Evolutionary conservation across 1,284 basidiomycete species (phyloP).

Genomic region (Cryptococcus wingfieldii): DNA sequence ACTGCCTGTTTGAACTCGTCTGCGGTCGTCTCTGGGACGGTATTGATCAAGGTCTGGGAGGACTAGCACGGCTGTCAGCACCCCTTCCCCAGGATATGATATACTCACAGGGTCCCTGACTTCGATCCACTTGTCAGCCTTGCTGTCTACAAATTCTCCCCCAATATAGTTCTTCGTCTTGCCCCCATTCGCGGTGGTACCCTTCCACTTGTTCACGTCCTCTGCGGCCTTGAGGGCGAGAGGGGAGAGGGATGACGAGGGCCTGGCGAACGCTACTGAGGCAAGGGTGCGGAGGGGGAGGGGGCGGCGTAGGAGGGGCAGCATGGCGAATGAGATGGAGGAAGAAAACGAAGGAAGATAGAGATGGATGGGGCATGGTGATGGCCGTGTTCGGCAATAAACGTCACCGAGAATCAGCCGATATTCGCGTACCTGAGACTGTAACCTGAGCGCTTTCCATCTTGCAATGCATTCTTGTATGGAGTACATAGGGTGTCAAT

Average conservation of each 20-base stretch:
- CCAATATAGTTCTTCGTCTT: constrained; percentile 85
- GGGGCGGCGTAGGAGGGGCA: background rate
- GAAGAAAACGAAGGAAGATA: background rate
- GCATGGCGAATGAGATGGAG: background rate
- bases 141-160: constrained; percentile 75
- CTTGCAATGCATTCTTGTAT: no score
- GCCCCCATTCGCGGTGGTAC: constrained; percentile 73
- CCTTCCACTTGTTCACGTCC: constrained; percentile 61
- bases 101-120: constrained; percentile 73
- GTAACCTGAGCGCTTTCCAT: no score
- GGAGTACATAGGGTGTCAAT: no score
- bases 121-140: constrained; percentile 71
- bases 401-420: no score
- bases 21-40: constrained; percentile 81
- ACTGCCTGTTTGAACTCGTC: constrained; percentile 83
- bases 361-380: background rate
- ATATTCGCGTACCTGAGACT: no score
- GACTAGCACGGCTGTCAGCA: constrained; percentile 54
- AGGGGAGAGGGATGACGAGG: constrained; percentile 19
- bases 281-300: constrained; percentile 19
- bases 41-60: constrained; percentile 80
- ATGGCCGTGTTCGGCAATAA: no score
- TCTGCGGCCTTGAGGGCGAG: constrained; percentile 36
- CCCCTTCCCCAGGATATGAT: background rate
- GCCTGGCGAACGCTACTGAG: constrained; percentile 18